These are phyloP conservation scores for Lachnellula occidentalis DNA, from an alignment of 2,329 filamentous ascomycete species.

Conservation along the genomic window DNA sequence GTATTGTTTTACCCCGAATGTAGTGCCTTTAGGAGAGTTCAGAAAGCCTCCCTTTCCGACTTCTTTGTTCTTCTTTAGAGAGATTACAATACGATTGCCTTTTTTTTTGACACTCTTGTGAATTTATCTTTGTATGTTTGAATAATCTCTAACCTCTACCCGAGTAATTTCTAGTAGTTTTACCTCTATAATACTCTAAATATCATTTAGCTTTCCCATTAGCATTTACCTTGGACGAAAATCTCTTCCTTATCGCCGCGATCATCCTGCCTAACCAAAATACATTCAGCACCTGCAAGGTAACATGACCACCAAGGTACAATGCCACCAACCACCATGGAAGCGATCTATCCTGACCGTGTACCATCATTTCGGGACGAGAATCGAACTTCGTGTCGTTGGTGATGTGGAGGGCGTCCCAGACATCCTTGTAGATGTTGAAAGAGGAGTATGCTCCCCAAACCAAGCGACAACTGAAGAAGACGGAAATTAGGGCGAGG, in stretches of 20 bases:
- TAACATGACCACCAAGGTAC: conserved; percentile 66
- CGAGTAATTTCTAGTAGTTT: too few relatives aligned
- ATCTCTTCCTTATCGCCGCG: conserved; percentile 22
- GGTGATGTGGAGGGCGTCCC: conserved; percentile 30
- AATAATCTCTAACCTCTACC: too few relatives aligned
- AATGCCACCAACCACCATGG: conserved; percentile 63
- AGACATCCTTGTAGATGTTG: conserved; percentile 64
- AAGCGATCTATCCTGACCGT: conserved; percentile 39
- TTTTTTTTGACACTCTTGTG: too few relatives aligned
- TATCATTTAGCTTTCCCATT: too few relatives aligned
- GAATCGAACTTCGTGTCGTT: conserved; percentile 35
- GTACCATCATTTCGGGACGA: conserved; percentile 20
- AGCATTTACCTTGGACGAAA: background rate
- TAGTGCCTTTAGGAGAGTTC: too few relatives aligned
- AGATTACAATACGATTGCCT: too few relatives aligned
- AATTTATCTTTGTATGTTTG: too few relatives aligned
- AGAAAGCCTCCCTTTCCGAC: too few relatives aligned
- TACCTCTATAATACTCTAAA: too few relatives aligned
- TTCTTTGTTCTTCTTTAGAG: too few relatives aligned
- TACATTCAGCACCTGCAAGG: conserved; percentile 69
- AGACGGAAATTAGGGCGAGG: conserved; percentile 61
- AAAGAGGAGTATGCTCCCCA: conserved; percentile 69
- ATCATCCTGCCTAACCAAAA: conserved; percentile 83
- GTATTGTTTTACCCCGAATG: too few relatives aligned
- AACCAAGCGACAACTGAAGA: conserved; percentile 70